Percentiles rank a stretch among this genome's conserved stretches.
Evolutionary conservation across 495 filamentous ascomycete genomes (phyloP).

Genomic region (Amorphotheca resinae): DNA sequence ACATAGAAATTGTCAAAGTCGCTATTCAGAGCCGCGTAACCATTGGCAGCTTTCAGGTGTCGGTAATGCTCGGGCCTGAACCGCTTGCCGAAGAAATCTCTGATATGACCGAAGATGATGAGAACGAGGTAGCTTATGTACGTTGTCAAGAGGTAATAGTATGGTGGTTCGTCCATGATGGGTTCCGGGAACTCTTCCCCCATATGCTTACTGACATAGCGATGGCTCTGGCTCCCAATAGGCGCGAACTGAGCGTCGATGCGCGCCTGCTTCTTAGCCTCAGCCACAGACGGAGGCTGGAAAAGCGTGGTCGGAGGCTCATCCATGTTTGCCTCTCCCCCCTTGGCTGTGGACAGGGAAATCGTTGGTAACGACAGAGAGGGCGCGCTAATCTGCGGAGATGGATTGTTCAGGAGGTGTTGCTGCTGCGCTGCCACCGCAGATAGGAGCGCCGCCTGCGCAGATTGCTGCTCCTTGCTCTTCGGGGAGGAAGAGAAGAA

Average conservation of each 20-base stretch:
- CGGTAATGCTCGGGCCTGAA: constrained; percentile 72
- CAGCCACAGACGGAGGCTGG: constrained; percentile 79
- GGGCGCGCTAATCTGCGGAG: constrained; percentile 54
- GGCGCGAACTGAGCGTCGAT: constrained; percentile 89
- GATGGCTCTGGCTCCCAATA: constrained; percentile 63
- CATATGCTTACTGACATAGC: constrained; percentile 73
- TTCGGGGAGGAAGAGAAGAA: constrained; percentile 60
- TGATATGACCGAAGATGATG: constrained; percentile 87
- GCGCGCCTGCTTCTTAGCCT: constrained; percentile 59
- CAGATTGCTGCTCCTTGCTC: constrained; percentile 42
- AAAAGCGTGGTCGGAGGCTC: constrained; percentile 72
- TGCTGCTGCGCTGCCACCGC: constrained; percentile 45
- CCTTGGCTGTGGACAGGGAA: constrained; percentile 77
- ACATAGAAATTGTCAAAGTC: constrained; percentile 99
- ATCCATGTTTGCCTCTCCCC: constrained; percentile 64
- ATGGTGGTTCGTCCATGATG: constrained; percentile 89
- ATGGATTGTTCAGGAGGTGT: constrained; percentile 40
- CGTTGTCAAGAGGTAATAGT: constrained; percentile 91
- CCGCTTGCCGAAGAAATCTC: constrained; percentile 96
- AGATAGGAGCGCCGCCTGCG: constrained; percentile 47
- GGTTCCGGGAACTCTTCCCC: constrained; percentile 69
- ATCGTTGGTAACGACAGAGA: constrained; percentile 81
- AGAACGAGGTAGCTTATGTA: constrained; percentile 95
- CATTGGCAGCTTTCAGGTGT: constrained; percentile 69
- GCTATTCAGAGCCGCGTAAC: constrained; percentile 92